phyloP scores from a whole-genome alignment of 305 asterid genomes.

The Fraxinus nigra region DNA sequence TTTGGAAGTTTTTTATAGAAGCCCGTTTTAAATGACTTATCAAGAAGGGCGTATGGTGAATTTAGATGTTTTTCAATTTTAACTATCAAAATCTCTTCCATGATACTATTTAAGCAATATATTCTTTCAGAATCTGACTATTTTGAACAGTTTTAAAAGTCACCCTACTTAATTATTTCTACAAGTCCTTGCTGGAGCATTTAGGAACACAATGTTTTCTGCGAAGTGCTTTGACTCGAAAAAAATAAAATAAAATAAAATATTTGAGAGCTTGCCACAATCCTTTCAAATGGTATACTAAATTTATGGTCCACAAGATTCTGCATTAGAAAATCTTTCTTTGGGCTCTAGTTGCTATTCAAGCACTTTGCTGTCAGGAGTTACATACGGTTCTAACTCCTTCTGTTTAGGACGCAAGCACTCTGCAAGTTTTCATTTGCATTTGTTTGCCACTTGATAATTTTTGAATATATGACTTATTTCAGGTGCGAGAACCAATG shows the following conservation, averaged over 20 bases:
- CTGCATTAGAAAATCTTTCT: not conserved
- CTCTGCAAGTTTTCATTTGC: not conserved
- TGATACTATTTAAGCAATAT: not conserved
- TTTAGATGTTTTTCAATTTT: not conserved
- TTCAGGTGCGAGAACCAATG: slow-evolving; percentile 67
- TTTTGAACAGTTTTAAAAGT: not conserved
- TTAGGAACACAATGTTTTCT: not conserved
- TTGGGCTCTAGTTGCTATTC: not conserved
- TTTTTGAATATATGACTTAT: not conserved
- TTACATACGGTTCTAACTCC: not conserved
- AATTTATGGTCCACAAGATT: not conserved
- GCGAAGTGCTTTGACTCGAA: not conserved
- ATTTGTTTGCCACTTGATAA: not conserved
- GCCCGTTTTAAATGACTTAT: not conserved
- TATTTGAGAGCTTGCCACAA: not conserved
- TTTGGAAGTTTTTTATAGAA: not conserved
- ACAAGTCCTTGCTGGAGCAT: not conserved
- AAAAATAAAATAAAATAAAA: not conserved
- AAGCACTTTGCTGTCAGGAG: not conserved
- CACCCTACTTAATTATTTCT: not conserved
- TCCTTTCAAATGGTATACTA: not conserved
- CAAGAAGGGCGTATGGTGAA: not conserved
- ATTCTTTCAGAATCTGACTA: not conserved
- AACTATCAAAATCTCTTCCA: not conserved
- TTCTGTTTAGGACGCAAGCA: not conserved